Conservation (phyloP, 768 basidiomycete genomes). For the Trametes maxima region DNA sequence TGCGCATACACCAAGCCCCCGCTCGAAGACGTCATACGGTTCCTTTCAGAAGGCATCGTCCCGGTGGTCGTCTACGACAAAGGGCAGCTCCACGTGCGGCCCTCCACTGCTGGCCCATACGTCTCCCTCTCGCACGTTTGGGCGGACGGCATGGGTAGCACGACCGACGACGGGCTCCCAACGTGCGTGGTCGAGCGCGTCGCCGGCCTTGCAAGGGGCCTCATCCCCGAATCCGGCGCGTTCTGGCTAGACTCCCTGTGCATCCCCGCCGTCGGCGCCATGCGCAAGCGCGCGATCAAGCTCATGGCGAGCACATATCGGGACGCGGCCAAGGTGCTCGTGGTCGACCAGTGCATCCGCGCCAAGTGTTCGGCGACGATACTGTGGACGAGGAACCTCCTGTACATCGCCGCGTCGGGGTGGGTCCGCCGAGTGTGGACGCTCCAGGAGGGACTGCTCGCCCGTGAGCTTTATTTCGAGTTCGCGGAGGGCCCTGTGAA, state of each 20-base stretch:
- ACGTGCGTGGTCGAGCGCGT: slow-evolving; percentile 12
- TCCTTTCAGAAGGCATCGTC: neutral
- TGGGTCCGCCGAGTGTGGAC: slow-evolving; percentile 21
- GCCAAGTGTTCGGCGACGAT: neutral
- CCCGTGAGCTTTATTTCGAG: slow-evolving; percentile 12
- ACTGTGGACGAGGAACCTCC: neutral
- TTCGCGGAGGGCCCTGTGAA: slow-evolving; percentile 4
- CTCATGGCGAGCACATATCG: slow-evolving; percentile 20
- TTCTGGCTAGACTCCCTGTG: slow-evolving; percentile 23
- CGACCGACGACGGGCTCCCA: slow-evolving; percentile 16
- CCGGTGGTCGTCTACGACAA: neutral
- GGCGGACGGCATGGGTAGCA: slow-evolving; percentile 20
- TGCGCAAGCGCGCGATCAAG: slow-evolving; percentile 12
- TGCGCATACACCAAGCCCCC: slow-evolving; percentile 5
- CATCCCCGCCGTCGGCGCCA: neutral
- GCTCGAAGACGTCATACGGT: neutral
- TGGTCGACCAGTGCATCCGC: slow-evolving; percentile 14
- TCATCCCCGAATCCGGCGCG: slow-evolving; percentile 10
- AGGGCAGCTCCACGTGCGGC: neutral
- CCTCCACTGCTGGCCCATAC: neutral
- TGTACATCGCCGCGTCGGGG: slow-evolving; percentile 9
- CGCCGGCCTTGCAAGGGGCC: neutral
- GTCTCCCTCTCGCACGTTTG: slow-evolving; percentile 22
- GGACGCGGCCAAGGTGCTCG: slow-evolving; percentile 12
- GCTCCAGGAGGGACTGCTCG: slow-evolving; percentile 13